A percentile compares a stretch with the other conserved stretches of the same genome.
Evolutionary conservation across 345 rosid genomes (phyloP).

Genomic region (Hirschfeldia incana): DNA sequence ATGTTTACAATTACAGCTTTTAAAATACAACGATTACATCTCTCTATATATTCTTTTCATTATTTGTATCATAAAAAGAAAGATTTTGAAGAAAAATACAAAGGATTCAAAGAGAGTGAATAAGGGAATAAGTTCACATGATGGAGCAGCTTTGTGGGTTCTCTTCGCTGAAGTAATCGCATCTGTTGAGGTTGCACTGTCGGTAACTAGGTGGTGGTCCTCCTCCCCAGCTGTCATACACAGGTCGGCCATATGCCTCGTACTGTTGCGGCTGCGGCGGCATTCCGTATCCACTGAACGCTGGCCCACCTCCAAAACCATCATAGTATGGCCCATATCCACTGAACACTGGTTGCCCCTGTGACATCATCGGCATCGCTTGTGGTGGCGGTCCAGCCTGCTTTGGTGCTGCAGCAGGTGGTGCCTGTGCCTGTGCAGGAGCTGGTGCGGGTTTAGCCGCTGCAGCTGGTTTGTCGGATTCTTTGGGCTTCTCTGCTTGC

Average conservation of each 20-base stretch:
- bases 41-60: constrained; percentile 9
- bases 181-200: constrained; percentile 26
- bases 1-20: constrained; percentile 25
- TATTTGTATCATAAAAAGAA: constrained; percentile 20
- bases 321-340: constrained; percentile 36
- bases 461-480: neutral
- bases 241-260: constrained; percentile 51
- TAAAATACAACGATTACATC: constrained; percentile 26
- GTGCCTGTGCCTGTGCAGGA: neutral
- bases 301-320: constrained; percentile 39
- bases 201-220: constrained; percentile 41
- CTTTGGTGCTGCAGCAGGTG: constrained; percentile 20
- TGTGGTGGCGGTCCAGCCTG: constrained; percentile 39
- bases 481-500: constrained; percentile 15
- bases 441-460: constrained; percentile 2
- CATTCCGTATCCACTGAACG: constrained; percentile 39
- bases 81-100: neutral
- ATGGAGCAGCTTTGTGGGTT: constrained; percentile 53
- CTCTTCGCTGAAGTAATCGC: constrained; percentile 56
- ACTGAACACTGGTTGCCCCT: constrained; percentile 25
- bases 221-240: constrained; percentile 60
- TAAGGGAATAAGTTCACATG: constrained; percentile 40
- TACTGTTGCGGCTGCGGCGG: constrained; percentile 25
- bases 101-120: neutral
- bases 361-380: constrained; percentile 22